phyloP scores from a whole-genome alignment of 2,329 filamentous ascomycete genomes.

The Chalaropsis ovoidea region DNA sequence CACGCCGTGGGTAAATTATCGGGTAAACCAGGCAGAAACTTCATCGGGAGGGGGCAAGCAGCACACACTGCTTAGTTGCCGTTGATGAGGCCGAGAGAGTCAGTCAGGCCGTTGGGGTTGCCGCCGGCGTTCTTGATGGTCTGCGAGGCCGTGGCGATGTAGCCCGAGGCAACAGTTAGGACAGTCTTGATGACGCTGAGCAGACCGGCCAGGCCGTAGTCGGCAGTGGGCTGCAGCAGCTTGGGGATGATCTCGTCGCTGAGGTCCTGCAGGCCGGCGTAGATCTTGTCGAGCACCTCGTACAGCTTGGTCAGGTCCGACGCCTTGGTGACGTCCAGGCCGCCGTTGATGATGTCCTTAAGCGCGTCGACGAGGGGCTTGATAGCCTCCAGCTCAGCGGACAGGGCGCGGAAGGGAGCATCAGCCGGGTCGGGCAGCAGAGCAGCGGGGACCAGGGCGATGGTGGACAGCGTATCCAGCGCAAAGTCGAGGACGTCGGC shows the following conservation, averaged over 20 bases:
- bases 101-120: conserved; percentile 3
- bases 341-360: neutral
- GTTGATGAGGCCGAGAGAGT: neutral
- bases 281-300: conserved; percentile 11
- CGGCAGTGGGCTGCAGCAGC: neutral
- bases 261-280: neutral
- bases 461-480: conserved; percentile 6
- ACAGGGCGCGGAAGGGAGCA: conserved; percentile 10
- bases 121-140: conserved; percentile 17
- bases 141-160: conserved; percentile 7
- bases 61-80: neutral
- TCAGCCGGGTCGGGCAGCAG: conserved; percentile 17
- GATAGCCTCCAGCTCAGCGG: conserved; percentile 1
- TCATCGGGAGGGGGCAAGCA: too few species aligned
- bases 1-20: too few species aligned
- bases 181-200: conserved; percentile 15
- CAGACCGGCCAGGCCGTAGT: conserved; percentile 18
- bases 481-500: conserved; percentile 16
- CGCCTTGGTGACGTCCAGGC: neutral
- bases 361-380: conserved; percentile 5
- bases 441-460: conserved; percentile 2
- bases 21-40: too few species aligned
- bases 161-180: neutral
- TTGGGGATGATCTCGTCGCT: conserved; percentile 15
- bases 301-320: conserved; percentile 15